phyloP scores from a whole-genome alignment of 768 basidiomycete genomes.

The Flagelloscypha sp. region DNA sequence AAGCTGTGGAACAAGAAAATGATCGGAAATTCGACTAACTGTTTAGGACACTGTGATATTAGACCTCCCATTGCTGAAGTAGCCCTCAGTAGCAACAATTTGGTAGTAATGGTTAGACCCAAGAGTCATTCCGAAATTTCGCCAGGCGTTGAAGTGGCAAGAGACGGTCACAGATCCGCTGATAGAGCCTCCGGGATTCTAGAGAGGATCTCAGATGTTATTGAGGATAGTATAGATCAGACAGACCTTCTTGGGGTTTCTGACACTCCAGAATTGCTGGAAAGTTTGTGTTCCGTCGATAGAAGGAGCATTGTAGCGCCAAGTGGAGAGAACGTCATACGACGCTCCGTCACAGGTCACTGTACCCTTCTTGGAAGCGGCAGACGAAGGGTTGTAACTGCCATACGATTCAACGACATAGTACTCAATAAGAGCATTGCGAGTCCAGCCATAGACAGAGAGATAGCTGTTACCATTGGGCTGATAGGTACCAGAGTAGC shows the following conservation, averaged over 20 bases:
- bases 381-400: conserved; percentile 29
- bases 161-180: conserved; percentile 22
- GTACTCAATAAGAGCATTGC: conserved; percentile 39
- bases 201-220: no score
- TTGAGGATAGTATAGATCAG: no score
- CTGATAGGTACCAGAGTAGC: conserved; percentile 26
- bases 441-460: conserved; percentile 39
- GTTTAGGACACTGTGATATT: conserved; percentile 9
- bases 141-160: conserved; percentile 40
- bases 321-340: conserved; percentile 33
- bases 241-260: conserved; percentile 22
- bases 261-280: conserved; percentile 39
- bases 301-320: conserved; percentile 32
- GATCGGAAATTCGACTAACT: conserved; percentile 17
- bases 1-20: no score
- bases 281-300: conserved; percentile 37
- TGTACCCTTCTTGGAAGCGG: conserved; percentile 24
- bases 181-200: no score
- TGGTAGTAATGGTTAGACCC: conserved; percentile 35
- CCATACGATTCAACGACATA: conserved; percentile 37
- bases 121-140: conserved; percentile 26
- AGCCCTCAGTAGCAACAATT: conserved; percentile 40
- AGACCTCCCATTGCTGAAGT: conserved; percentile 27
- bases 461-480: conserved; percentile 35
- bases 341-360: conserved; percentile 33